phyloP scores from a whole-genome alignment of 768 basidiomycete species.

The Boletus barrowsii region DNA sequence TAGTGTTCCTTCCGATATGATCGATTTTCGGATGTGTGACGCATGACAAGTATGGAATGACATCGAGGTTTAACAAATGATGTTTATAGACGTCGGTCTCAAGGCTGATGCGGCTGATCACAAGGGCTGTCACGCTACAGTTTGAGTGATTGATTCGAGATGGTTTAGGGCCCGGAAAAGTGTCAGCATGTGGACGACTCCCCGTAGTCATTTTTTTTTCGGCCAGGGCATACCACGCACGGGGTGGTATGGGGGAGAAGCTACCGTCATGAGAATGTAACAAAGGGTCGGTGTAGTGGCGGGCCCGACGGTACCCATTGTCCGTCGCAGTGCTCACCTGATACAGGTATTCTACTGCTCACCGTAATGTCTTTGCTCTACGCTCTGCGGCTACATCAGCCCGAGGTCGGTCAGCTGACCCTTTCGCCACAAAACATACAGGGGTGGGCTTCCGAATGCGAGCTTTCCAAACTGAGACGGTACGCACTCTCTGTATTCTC shows the following conservation, averaged over 20 bases:
- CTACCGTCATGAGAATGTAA: conserved; percentile 6
- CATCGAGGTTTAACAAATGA: too few species aligned
- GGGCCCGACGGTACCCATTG: neutral
- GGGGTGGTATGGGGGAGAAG: neutral
- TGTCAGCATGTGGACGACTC: too few species aligned
- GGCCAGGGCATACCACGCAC: neutral
- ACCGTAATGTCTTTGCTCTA: neutral
- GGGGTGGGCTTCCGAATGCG: neutral
- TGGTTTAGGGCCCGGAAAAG: too few species aligned
- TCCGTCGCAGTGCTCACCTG: too few species aligned
- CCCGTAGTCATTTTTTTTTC: neutral
- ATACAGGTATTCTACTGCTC: too few species aligned
- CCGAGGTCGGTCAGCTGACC: conserved; percentile 8
- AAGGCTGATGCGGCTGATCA: too few species aligned
- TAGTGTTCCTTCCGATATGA: neutral
- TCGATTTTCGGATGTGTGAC: neutral
- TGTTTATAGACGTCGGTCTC: neutral
- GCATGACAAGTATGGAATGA: neutral
- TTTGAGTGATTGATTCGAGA: too few species aligned
- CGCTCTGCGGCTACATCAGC: neutral
- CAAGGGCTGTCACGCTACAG: too few species aligned
- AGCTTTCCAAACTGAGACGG: neutral
- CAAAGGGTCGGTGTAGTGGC: neutral
- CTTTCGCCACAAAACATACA: neutral
- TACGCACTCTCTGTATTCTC: neutral